phyloP scores from a whole-genome alignment of 2,329 filamentous ascomycete genomes.

The Beauveria medogensis region DNA sequence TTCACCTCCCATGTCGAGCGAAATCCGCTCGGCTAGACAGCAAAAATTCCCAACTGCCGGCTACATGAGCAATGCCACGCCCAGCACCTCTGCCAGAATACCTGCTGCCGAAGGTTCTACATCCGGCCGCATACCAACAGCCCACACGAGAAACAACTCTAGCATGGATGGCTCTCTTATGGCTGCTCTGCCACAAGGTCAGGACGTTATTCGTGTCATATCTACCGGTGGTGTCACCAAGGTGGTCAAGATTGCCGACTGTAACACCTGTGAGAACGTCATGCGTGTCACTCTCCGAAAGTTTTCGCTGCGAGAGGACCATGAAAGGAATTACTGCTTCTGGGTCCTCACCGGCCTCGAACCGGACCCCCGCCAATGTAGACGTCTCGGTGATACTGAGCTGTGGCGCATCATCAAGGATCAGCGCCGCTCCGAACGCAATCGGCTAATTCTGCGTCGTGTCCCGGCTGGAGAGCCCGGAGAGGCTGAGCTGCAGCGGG shows the following conservation, averaged over 20 bases:
- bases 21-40: slow-evolving; percentile 42
- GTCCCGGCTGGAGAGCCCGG: slow-evolving; percentile 90
- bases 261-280: slow-evolving; percentile 85
- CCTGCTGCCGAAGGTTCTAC: slow-evolving; percentile 48
- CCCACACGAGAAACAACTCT: slow-evolving; percentile 70
- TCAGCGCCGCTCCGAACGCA: slow-evolving; percentile 73
- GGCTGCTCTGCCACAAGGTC: slow-evolving; percentile 75
- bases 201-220: slow-evolving; percentile 87
- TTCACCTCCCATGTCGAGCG: slow-evolving; percentile 34
- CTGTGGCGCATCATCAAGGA: slow-evolving; percentile 88
- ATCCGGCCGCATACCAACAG: slow-evolving; percentile 49
- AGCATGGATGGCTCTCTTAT: slow-evolving; percentile 82
- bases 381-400: slow-evolving; percentile 77
- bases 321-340: slow-evolving; percentile 94
- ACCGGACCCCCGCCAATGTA: slow-evolving; percentile 71
- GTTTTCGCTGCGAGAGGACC: slow-evolving; percentile 78
- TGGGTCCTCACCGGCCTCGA: slow-evolving; percentile 84
- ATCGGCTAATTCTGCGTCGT: slow-evolving; percentile 81
- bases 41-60: slow-evolving; percentile 51
- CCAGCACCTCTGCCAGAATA: slow-evolving; percentile 43
- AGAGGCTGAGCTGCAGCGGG: slow-evolving; percentile 74
- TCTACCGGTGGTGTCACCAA: slow-evolving; percentile 87
- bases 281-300: slow-evolving; percentile 85
- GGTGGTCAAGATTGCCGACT: slow-evolving; percentile 86
- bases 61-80: slow-evolving; percentile 39